Percentiles rank a stretch among this genome's conserved stretches.
Conservation (phyloP, 2,329 filamentous ascomycete genomes). For the Botrytis porri region DNA sequence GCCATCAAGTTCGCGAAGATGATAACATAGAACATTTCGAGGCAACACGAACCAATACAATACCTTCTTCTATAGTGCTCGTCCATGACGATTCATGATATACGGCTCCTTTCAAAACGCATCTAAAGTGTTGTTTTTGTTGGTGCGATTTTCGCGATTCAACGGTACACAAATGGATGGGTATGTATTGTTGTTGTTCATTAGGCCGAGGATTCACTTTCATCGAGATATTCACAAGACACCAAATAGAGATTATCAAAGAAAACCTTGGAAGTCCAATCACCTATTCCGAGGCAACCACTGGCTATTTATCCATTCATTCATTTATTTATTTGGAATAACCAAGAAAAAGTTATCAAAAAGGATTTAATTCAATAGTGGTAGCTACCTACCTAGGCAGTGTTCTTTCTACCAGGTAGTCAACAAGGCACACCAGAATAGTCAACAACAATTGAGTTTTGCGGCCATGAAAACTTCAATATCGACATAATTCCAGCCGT, state of each 20-base stretch:
- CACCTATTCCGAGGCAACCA: neutral
- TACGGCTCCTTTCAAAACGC: neutral
- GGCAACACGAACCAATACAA: neutral
- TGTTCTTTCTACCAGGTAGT: neutral
- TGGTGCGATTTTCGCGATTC: neutral
- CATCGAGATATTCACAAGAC: neutral
- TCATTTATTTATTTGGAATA: neutral
- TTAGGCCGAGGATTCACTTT: neutral
- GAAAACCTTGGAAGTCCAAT: neutral
- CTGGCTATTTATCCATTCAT: no score
- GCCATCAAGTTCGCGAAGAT: neutral
- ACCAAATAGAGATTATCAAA: neutral
- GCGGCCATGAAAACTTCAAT: neutral
- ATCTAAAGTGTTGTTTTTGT: neutral
- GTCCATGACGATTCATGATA: neutral
- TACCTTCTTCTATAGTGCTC: neutral
- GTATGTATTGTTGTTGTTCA: neutral
- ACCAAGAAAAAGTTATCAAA: neutral
- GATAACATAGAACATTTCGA: neutral
- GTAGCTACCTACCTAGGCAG: neutral
- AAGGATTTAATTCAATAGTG: neutral
- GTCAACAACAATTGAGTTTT: neutral
- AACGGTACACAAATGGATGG: neutral
- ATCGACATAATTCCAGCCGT: neutral
- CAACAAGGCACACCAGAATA: neutral